These are phyloP conservation scores for Microsporum audouinii DNA, from an alignment of 2,329 filamentous ascomycete genomes.

Conservation along the genomic window DNA sequence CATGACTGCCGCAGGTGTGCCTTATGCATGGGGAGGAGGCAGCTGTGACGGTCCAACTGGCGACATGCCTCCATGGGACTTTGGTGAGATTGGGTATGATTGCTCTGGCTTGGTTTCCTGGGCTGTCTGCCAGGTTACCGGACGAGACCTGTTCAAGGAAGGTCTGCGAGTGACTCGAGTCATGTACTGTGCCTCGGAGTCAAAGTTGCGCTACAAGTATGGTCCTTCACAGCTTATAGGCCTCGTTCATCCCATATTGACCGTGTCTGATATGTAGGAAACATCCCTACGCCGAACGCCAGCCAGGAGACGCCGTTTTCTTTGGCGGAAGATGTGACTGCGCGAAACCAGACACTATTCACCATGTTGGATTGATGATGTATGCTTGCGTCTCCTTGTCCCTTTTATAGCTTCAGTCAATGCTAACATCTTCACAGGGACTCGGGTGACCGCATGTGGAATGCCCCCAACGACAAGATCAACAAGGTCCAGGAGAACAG, in stretches of 20 bases:
- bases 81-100: slow-evolving; percentile 20
- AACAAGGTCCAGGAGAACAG: slow-evolving; percentile 19
- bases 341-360: slow-evolving; percentile 6
- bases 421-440: slow-evolving; percentile 12
- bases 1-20: slow-evolving; percentile 37
- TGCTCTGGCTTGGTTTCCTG: slow-evolving; percentile 21
- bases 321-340: slow-evolving; percentile 14
- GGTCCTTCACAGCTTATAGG: neutral
- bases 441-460: slow-evolving; percentile 21
- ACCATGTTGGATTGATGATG: slow-evolving; percentile 19
- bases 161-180: slow-evolving; percentile 17
- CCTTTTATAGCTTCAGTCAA: neutral
- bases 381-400: slow-evolving; percentile 12
- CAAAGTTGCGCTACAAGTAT: slow-evolving; percentile 17
- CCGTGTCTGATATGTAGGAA: slow-evolving; percentile 11
- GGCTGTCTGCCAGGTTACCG: slow-evolving; percentile 22
- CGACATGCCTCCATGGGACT: slow-evolving; percentile 19
- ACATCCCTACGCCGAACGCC: slow-evolving; percentile 17
- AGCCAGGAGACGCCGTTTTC: slow-evolving; percentile 20
- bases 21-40: slow-evolving; percentile 23
- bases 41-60: slow-evolving; percentile 18
- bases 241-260: neutral
- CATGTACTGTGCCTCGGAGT: slow-evolving; percentile 20
- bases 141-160: slow-evolving; percentile 19
- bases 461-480: slow-evolving; percentile 20